phyloP scores from a whole-genome alignment of 768 basidiomycete genomes.

The Pulveroboletus sp. region DNA sequence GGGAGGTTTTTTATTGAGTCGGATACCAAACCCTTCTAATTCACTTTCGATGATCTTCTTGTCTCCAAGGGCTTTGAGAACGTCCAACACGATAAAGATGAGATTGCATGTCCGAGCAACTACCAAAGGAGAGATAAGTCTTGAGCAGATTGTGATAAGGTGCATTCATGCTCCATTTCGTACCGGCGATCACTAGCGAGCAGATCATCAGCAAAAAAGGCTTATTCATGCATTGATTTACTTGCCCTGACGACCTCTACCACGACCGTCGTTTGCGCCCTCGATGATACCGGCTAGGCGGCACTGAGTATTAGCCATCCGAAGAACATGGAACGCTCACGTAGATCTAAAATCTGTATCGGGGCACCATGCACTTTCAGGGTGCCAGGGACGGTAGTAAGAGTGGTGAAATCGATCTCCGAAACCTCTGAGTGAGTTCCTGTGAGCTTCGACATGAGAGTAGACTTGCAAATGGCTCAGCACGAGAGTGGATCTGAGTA shows the following conservation, averaged over 20 bases:
- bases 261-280: conserved; percentile 93
- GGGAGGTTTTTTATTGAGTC: conserved; percentile 93
- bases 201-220: conserved; percentile 10
- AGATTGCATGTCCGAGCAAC: conserved; percentile 98
- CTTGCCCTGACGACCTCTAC: conserved; percentile 89
- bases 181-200: conserved; percentile 69
- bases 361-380: conserved; percentile 93
- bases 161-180: conserved; percentile 17
- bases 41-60: conserved; percentile 88
- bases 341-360: conserved; percentile 90
- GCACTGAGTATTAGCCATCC: conserved; percentile 11
- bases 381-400: conserved; percentile 94
- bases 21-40: conserved; percentile 96
- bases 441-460: conserved; percentile 91
- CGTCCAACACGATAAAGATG: conserved; percentile 97
- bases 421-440: conserved; percentile 96
- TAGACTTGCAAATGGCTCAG: conserved; percentile 52
- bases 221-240: conserved; percentile 19
- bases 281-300: conserved; percentile 89
- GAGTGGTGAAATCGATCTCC: conserved; percentile 94
- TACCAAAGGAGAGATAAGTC: conserved; percentile 26
- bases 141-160: conserved; percentile 3
- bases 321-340: conserved; percentile 41
- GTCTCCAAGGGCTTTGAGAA: conserved; percentile 96
- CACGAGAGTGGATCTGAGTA: neutral